These are phyloP conservation scores for Leavenworthia alabamica DNA, from an alignment of 345 rosid species.

Conservation along the genomic window DNA sequence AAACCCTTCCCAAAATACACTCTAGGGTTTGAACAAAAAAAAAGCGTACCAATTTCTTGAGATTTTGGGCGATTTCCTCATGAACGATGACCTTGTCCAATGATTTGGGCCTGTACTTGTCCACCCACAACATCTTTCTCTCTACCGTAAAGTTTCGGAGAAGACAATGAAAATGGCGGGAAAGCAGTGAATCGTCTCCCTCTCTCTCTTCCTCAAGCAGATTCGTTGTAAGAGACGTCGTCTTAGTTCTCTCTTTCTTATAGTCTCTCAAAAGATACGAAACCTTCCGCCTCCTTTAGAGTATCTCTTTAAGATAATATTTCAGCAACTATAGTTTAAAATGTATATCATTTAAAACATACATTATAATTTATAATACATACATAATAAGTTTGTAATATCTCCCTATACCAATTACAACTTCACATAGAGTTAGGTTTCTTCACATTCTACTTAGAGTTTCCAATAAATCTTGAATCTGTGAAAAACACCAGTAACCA, in stretches of 20 bases:
- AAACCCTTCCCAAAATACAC: neutral
- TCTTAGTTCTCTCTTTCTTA: too few relatives aligned
- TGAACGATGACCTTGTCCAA: conserved; percentile 74
- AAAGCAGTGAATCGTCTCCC: conserved; percentile 22
- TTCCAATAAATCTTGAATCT: conserved; percentile 59
- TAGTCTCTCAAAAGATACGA: too few relatives aligned
- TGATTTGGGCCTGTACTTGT: conserved; percentile 94
- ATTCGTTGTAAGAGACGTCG: conserved; percentile 11
- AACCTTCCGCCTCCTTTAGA: too few relatives aligned
- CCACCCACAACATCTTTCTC: conserved; percentile 88
- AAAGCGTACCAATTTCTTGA: conserved; percentile 69
- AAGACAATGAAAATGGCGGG: conserved; percentile 24
- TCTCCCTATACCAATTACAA: too few relatives aligned
- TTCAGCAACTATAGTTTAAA: too few relatives aligned
- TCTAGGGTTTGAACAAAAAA: conserved; percentile 19
- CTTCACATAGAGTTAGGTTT: neutral
- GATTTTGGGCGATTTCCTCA: conserved; percentile 71
- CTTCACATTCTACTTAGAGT: conserved; percentile 34
- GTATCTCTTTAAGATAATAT: too few relatives aligned
- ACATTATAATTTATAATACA: too few relatives aligned
- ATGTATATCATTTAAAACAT: too few relatives aligned
- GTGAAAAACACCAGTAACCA: conserved; percentile 53
- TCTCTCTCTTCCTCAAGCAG: neutral
- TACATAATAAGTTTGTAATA: too few relatives aligned
- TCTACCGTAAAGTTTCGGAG: neutral